Percentiles rank a stretch among this genome's conserved stretches.
Evolutionary conservation across 139 green algal genomes (phyloP).

Genomic region (Closterium sp.): DNA sequence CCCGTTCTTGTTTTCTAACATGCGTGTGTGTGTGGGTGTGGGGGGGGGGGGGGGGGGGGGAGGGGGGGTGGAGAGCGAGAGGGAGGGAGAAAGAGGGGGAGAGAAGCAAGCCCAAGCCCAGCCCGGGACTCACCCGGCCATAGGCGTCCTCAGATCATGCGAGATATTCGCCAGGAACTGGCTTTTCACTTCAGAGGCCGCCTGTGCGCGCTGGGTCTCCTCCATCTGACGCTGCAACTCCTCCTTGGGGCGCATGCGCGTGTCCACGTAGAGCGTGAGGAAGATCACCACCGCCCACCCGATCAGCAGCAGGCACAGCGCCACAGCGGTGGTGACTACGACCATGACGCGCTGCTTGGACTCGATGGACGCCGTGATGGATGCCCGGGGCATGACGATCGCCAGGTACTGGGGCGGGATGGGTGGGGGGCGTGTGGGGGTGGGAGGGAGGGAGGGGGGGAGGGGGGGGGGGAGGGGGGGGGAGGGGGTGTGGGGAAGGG

Average conservation of each 20-base stretch:
- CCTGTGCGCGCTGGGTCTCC: constrained; percentile 6
- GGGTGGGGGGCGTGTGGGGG: background rate
- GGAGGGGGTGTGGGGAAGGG: background rate
- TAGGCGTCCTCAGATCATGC: constrained; percentile 67
- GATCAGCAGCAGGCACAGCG: background rate
- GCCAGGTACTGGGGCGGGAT: background rate
- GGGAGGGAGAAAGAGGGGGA: too few relatives aligned
- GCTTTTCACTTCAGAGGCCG: constrained; percentile 44
- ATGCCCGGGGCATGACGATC: background rate
- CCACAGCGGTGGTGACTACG: background rate
- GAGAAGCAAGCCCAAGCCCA: background rate
- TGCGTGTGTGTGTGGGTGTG: too few relatives aligned
- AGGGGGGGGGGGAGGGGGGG: background rate
- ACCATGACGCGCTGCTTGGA: background rate
- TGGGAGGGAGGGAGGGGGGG: background rate
- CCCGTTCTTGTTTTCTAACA: too few relatives aligned
- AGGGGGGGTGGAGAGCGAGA: too few relatives aligned
- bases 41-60: too few relatives aligned
- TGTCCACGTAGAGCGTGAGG: background rate
- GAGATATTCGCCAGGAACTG: constrained; percentile 69
- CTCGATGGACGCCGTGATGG: background rate
- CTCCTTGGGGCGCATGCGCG: constrained; percentile 7
- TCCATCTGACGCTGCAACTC: background rate
- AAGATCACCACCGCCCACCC: background rate
- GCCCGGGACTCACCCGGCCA: constrained; percentile 55